These are phyloP conservation scores for Dictyostelium citrinum DNA, from an alignment of 78 protist genomes.

Conservation along the genomic window DNA sequence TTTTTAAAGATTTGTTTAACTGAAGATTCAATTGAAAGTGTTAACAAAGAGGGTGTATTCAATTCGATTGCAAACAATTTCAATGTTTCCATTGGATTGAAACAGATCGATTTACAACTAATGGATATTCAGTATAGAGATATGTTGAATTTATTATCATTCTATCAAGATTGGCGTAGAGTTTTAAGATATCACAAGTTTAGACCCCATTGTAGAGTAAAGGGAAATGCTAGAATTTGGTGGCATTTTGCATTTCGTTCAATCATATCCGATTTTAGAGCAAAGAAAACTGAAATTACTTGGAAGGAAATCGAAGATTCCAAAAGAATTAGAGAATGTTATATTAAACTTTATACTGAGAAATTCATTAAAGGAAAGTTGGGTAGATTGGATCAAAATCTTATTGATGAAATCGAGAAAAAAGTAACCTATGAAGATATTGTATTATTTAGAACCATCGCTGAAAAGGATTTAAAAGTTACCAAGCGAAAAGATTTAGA, in stretches of 20 bases:
- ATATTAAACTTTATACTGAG: slow-evolving; percentile 32
- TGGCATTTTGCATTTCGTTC: slow-evolving; percentile 67
- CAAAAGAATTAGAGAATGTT: slow-evolving; percentile 23
- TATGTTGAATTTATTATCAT: slow-evolving; percentile 34
- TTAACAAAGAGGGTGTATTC: slow-evolving; percentile 39
- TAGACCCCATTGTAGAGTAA: slow-evolving; percentile 14
- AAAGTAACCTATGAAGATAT: slow-evolving; percentile 67
- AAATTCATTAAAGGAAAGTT: not conserved
- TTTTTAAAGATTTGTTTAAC: slow-evolving; percentile 32
- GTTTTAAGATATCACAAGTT: slow-evolving; percentile 8
- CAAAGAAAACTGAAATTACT: slow-evolving; percentile 14
- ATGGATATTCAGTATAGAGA: slow-evolving; percentile 61
- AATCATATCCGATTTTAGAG: slow-evolving; percentile 33
- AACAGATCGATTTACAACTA: slow-evolving; percentile 31
- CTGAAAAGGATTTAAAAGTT: slow-evolving; percentile 21
- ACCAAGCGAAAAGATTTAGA: not conserved
- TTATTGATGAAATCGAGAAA: slow-evolving; percentile 65
- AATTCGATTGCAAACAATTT: not conserved
- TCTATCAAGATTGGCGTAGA: slow-evolving; percentile 53
- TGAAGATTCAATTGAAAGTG: slow-evolving; percentile 32
- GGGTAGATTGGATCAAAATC: slow-evolving; percentile 31
- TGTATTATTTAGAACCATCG: slow-evolving; percentile 41
- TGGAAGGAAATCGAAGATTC: slow-evolving; percentile 49
- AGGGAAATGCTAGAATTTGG: slow-evolving; percentile 43
- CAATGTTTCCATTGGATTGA: slow-evolving; percentile 11